Base-by-base conservation (phyloP, 257 asterid species). In the Solanum sitiens region DNA sequence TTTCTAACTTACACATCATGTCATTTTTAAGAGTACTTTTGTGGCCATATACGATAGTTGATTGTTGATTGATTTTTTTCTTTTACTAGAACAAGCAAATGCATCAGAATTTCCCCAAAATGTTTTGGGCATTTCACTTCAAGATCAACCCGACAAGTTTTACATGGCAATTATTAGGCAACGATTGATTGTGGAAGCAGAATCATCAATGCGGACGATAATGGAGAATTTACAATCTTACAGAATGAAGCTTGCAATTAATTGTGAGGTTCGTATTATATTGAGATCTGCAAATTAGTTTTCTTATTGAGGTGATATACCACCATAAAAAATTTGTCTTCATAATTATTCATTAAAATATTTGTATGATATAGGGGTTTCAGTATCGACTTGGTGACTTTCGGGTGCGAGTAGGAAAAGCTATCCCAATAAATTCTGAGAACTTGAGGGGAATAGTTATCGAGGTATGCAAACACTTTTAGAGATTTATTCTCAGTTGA, bases 131-230 rank as follows among this genome's bases (percentile, higher is more conserved):
- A 93, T 97, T 89, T 93, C 98, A 20, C 96, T 97, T 77, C 94
- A 93, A 72, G 99, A 95, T 89, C 96, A 94, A 91, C 98, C 99
- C 27, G 89, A 88, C 88, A 95, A 95, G 90, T 93, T 94, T 86
- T 97, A 86, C 87, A 74, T 95, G 75, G 98, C 95, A 50, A 86
- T 95, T 84, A 95, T 96, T 91, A 98, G 98, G 87, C 95, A 94
- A 92, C 92, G 95, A 53, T 88, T 95, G 77, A 94, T 97, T 61
- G 91, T 94, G 87, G 98, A 97, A 94, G 98, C 98, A 11, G 99
- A 95, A 42, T 89, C 53, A 16, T 92, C 92, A 59, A 94, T 97
- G 87, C 98, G 95, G 95, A 91, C 83, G 85, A 97, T 95, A 87
- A 97, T 97, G 99, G 99, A 97, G 89, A 95, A 95, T 89, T 89